These are phyloP conservation scores for Kluyveromyces starmeri DNA, from an alignment of 805 yeast species.

Conservation along the genomic window DNA sequence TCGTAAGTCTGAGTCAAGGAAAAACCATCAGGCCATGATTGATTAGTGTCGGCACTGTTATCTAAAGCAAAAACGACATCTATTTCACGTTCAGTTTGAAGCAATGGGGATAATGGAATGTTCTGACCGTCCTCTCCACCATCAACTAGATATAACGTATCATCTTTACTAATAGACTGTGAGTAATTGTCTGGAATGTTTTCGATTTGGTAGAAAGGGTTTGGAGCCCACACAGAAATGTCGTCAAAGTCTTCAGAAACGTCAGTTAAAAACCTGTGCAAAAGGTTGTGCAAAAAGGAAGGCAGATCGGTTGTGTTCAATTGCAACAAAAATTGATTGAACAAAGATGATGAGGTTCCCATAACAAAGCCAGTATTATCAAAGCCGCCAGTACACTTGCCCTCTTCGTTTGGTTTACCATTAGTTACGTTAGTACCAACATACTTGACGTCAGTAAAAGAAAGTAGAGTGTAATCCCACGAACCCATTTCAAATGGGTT, in stretches of 20 bases:
- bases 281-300: conserved; percentile 40
- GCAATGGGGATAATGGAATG: conserved; percentile 51
- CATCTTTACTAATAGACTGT: conserved; percentile 33
- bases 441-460: conserved; percentile 61
- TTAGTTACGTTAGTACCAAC: conserved; percentile 57
- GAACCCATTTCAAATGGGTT: conserved; percentile 74
- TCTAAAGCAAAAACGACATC: conserved; percentile 61
- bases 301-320: conserved; percentile 45
- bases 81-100: conserved; percentile 51
- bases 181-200: conserved; percentile 27
- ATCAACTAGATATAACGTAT: conserved; percentile 49
- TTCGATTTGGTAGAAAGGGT: conserved; percentile 51
- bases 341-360: conserved; percentile 77
- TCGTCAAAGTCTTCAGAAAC: conserved; percentile 49
- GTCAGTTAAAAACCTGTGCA: conserved; percentile 36
- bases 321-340: conserved; percentile 58
- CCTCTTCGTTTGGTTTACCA: conserved; percentile 44
- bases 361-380: conserved; percentile 76
- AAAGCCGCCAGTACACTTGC: conserved; percentile 58
- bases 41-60: conserved; percentile 58
- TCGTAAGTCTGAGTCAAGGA: conserved; percentile 47
- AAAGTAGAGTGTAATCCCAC: conserved; percentile 69
- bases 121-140: conserved; percentile 69
- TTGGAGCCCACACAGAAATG: conserved; percentile 62
- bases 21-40: conserved; percentile 60